Evolutionary conservation across 345 rosid species (phyloP).

Genomic region (Tarenaya hassleriana): DNA sequence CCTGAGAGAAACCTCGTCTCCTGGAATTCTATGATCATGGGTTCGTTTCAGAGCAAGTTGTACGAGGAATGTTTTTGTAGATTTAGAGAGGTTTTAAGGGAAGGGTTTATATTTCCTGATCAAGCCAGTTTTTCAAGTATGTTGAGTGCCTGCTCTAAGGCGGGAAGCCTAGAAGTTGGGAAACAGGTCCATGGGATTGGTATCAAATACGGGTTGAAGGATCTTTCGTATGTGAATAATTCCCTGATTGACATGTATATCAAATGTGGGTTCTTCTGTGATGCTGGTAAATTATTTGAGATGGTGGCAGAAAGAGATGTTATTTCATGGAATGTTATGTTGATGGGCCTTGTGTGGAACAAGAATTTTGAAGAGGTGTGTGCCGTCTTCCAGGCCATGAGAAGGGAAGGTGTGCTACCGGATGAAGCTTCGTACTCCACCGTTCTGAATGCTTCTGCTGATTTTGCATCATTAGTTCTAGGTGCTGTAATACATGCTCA

Average conservation of each 20-base stretch:
- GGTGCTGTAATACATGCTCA: conserved; percentile 35
- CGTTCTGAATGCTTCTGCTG: conserved; percentile 36
- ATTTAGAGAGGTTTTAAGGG: conserved; percentile 30
- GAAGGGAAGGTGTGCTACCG: conserved; percentile 27
- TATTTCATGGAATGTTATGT: conserved; percentile 35
- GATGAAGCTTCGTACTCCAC: conserved; percentile 42
- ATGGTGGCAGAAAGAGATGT: conserved; percentile 23
- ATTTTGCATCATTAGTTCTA: conserved; percentile 30
- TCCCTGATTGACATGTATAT: conserved; percentile 36
- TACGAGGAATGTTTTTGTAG: conserved; percentile 42
- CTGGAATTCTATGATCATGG: conserved; percentile 36
- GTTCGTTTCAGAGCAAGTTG: conserved; percentile 25
- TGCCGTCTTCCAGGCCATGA: conserved; percentile 31
- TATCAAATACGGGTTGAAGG: conserved; percentile 26
- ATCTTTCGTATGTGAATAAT: conserved; percentile 32
- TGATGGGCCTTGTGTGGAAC: conserved; percentile 30
- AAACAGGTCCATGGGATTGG: conserved; percentile 34
- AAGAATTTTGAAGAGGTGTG: conserved; percentile 32
- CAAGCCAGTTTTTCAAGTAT: conserved; percentile 38
- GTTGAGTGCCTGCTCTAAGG: conserved; percentile 36
- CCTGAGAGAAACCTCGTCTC: conserved; percentile 36
- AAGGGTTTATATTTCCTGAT: conserved; percentile 18
- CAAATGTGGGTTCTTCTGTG: conserved; percentile 27
- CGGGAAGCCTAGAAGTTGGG: conserved; percentile 28
- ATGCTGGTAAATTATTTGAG: conserved; percentile 27